Percentiles rank a stretch among this genome's conserved stretches.
phyloP scores from a whole-genome alignment of 805 yeast genomes.

The Kurtzmaniella fragi region DNA sequence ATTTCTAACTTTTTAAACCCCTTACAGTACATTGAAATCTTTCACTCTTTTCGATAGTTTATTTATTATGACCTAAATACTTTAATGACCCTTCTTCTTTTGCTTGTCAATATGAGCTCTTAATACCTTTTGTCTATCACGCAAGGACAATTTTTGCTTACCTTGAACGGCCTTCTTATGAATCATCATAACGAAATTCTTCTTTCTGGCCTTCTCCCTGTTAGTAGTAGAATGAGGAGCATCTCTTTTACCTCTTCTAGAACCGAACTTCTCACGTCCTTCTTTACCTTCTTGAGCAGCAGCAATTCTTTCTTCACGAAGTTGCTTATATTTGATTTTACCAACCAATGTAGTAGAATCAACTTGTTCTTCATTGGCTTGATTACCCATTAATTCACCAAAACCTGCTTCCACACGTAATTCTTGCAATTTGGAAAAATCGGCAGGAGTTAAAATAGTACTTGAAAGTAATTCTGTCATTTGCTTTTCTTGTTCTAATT shows the following conservation, averaged over 20 bases:
- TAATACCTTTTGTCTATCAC: constrained; percentile 85
- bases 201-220: constrained; percentile 93
- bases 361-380: constrained; percentile 73
- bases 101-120: constrained; percentile 86
- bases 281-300: constrained; percentile 87
- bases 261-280: constrained; percentile 86
- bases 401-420: constrained; percentile 81
- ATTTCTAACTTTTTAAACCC: no score
- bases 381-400: constrained; percentile 65
- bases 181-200: constrained; percentile 98
- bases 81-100: constrained; percentile 76
- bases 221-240: constrained; percentile 87
- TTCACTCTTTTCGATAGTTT: no score
- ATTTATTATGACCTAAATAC: no score
- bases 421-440: constrained; percentile 92
- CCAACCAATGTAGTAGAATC: constrained; percentile 78
- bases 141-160: constrained; percentile 80
- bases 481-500: constrained; percentile 19
- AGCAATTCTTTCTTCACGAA: constrained; percentile 86
- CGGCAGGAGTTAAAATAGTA: constrained; percentile 92
- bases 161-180: constrained; percentile 95
- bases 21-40: no score
- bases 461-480: constrained; percentile 59
- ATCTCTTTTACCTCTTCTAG: constrained; percentile 75
- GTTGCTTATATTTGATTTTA: constrained; percentile 73